These are phyloP conservation scores for Naganishia liquefaciens DNA, from an alignment of 1,284 basidiomycete genomes.

Conservation along the genomic window DNA sequence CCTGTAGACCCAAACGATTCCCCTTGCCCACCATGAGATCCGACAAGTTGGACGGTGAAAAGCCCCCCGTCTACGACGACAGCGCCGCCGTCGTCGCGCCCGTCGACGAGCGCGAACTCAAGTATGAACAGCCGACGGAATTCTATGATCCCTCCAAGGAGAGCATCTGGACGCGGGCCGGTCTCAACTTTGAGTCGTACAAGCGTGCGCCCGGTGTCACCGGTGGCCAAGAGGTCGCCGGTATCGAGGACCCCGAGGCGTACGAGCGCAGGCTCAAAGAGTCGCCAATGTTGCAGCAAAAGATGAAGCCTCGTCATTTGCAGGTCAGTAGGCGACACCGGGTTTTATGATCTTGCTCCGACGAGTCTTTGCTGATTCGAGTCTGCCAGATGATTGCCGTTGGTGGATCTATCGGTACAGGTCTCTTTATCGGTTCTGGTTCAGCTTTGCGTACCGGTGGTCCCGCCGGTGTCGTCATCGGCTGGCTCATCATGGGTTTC, in stretches of 20 bases:
- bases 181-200: slow-evolving; percentile 53
- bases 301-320: slow-evolving; percentile 48
- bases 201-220: slow-evolving; percentile 55
- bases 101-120: slow-evolving; percentile 25
- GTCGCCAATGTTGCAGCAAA: slow-evolving; percentile 52
- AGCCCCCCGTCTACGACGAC: slow-evolving; percentile 24
- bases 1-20: not conserved
- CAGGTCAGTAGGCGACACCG: slow-evolving; percentile 23
- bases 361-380: too few relatives aligned
- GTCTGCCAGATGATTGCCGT: slow-evolving; percentile 10
- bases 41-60: slow-evolving; percentile 17
- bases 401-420: slow-evolving; percentile 36
- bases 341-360: too few relatives aligned
- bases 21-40: slow-evolving; percentile 9
- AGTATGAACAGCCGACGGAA: slow-evolving; percentile 32
- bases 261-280: slow-evolving; percentile 38
- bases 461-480: slow-evolving; percentile 55
- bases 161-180: slow-evolving; percentile 49
- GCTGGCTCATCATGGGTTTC: slow-evolving; percentile 46
- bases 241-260: slow-evolving; percentile 36
- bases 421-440: slow-evolving; percentile 55
- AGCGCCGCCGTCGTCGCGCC: slow-evolving; percentile 19
- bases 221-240: slow-evolving; percentile 28
- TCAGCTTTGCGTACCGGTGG: slow-evolving; percentile 56
- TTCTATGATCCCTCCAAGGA: slow-evolving; percentile 54